Conservation (phyloP, 257 asterid species). For the Scutellaria barbata region DNA sequence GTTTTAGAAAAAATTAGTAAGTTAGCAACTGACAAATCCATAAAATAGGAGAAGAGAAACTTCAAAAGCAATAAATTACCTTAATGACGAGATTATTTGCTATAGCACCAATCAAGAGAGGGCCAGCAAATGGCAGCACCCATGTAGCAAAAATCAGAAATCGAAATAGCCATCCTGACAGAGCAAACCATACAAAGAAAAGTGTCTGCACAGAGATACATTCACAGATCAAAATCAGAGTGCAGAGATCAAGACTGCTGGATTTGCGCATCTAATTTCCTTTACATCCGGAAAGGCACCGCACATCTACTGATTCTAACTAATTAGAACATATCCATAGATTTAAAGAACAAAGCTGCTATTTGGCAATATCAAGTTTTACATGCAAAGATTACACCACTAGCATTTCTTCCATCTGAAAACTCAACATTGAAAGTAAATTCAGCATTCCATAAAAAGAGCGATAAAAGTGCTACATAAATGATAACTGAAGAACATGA, state of each 20-base stretch:
- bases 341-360: constrained; percentile 7
- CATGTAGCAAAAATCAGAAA: constrained; percentile 75
- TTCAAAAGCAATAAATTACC: constrained; percentile 46
- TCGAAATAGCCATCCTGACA: constrained; percentile 96
- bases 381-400: not conserved
- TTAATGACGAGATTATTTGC: constrained; percentile 91
- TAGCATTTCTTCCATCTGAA: not conserved
- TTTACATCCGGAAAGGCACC: constrained; percentile 18
- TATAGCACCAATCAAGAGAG: constrained; percentile 81
- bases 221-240: constrained; percentile 27
- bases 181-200: constrained; percentile 96
- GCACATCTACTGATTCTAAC: not conserved
- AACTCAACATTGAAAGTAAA: constrained; percentile 26
- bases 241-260: constrained; percentile 9
- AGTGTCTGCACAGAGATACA: constrained; percentile 65
- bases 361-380: not conserved
- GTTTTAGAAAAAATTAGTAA: not conserved
- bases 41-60: not conserved
- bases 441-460: not conserved
- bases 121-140: constrained; percentile 97
- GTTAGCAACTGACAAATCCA: not conserved
- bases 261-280: constrained; percentile 26
- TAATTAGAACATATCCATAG: constrained; percentile 20
- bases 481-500: not conserved
- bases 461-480: not conserved